phyloP scores from a whole-genome alignment of 1,284 basidiomycete species.

The Neolentinus lepideus region DNA sequence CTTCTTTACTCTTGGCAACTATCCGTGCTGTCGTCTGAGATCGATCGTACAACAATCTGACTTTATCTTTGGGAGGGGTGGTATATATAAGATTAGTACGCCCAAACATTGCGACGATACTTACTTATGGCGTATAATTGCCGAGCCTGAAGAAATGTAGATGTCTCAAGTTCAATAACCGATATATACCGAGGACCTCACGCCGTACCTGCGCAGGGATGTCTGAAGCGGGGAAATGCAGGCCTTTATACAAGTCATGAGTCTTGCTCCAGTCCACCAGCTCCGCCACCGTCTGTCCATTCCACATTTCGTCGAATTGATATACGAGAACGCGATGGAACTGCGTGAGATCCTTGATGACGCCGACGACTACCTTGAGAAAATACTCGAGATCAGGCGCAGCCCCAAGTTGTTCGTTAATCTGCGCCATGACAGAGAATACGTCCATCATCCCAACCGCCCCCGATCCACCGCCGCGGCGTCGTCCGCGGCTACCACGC shows the following conservation, averaged over 20 bases:
- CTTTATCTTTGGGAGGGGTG: slow-evolving; percentile 53
- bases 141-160: neutral
- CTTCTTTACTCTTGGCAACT: slow-evolving; percentile 58
- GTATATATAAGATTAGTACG: neutral
- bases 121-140: slow-evolving; percentile 5
- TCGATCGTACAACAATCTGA: slow-evolving; percentile 77
- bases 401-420: slow-evolving; percentile 78
- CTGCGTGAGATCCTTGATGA: slow-evolving; percentile 79
- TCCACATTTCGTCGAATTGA: slow-evolving; percentile 72
- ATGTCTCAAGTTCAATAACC: neutral
- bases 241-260: slow-evolving; percentile 71
- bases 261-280: slow-evolving; percentile 80
- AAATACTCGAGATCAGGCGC: slow-evolving; percentile 69
- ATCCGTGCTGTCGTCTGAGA: slow-evolving; percentile 74
- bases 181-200: neutral
- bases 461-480: slow-evolving; percentile 14
- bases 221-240: slow-evolving; percentile 62
- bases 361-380: slow-evolving; percentile 73
- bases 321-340: slow-evolving; percentile 89
- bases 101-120: neutral
- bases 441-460: slow-evolving; percentile 73
- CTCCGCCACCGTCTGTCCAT: slow-evolving; percentile 78
- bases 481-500: slow-evolving; percentile 4
- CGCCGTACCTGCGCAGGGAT: slow-evolving; percentile 47
- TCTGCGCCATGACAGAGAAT: slow-evolving; percentile 75